These are phyloP conservation scores for Physaria fendleri DNA, from an alignment of 345 rosid genomes.

Conservation along the genomic window DNA sequence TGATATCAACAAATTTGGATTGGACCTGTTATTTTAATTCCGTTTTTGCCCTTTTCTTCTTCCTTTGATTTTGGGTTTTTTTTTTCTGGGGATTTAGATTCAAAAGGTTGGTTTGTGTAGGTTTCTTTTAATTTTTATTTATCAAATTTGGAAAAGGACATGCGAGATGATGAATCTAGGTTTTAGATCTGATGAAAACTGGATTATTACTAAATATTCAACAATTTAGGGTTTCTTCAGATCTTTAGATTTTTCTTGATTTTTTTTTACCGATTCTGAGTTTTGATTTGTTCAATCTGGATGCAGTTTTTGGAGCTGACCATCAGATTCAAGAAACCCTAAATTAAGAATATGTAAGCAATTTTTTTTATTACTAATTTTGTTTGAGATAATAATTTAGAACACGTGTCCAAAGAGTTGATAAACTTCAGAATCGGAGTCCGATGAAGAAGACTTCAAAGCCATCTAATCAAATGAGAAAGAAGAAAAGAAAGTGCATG, in stretches of 20 bases:
- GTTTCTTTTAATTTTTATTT: conserved; percentile 12
- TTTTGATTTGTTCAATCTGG: conserved; percentile 17
- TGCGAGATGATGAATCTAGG: conserved; percentile 29
- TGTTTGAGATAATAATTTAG: conserved; percentile 34
- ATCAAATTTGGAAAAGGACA: conserved; percentile 18
- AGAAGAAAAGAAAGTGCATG: conserved; percentile 73
- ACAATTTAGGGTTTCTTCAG: conserved; percentile 16
- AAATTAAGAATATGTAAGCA: conserved; percentile 38
- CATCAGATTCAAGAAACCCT: conserved; percentile 32
- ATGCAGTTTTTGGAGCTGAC: conserved; percentile 29
- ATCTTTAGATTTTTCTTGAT: not conserved
- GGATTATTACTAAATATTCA: not conserved
- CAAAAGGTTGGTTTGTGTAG: conserved; percentile 32
- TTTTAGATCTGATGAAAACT: conserved; percentile 42
- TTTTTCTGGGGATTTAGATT: conserved; percentile 21
- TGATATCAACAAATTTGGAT: not conserved
- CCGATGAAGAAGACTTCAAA: conserved; percentile 64
- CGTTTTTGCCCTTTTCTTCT: conserved; percentile 40
- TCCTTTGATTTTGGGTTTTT: conserved; percentile 19
- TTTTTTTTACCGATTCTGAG: not conserved
- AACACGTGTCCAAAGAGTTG: conserved; percentile 95
- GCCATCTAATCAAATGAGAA: conserved; percentile 44
- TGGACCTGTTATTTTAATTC: conserved; percentile 30
- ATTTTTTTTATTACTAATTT: not conserved
- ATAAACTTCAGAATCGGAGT: conserved; percentile 89